Percentiles rank a stretch among this genome's conserved stretches.
phyloP scores from a whole-genome alignment of 2,329 filamentous ascomycete species.

The Ophiostoma sp. region DNA sequence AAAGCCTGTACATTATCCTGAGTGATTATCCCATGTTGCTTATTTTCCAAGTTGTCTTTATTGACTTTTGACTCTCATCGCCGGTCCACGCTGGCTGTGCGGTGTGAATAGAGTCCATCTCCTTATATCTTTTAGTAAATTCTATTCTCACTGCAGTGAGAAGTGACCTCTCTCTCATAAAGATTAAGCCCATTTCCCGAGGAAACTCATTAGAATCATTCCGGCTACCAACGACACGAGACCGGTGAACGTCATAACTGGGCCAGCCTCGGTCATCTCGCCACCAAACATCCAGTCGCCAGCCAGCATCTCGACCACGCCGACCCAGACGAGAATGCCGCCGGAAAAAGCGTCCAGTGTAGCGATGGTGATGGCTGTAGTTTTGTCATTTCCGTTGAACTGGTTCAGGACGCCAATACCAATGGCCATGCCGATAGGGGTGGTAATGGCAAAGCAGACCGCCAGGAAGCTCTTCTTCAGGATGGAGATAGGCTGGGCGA shows the following conservation, averaged over 20 bases:
- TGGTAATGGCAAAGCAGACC: constrained; percentile 1
- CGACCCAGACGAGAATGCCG: constrained; percentile 7
- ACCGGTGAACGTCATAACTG: not conserved
- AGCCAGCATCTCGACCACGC: constrained; percentile 10
- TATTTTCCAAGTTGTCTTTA: too few relatives aligned
- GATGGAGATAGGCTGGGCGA: not conserved
- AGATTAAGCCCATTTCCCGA: not conserved
- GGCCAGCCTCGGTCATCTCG: not conserved
- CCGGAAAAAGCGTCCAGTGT: not conserved
- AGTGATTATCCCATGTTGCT: too few relatives aligned
- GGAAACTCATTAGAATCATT: not conserved
- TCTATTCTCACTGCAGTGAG: too few relatives aligned
- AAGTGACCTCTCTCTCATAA: too few relatives aligned
- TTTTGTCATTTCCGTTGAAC: constrained; percentile 5
- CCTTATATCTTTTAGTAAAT: too few relatives aligned
- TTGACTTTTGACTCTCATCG: too few relatives aligned
- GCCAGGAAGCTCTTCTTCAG: not conserved
- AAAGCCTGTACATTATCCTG: too few relatives aligned
- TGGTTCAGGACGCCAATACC: not conserved
- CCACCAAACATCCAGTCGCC: not conserved
- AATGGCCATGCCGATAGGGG: constrained; percentile 4
- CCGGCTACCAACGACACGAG: not conserved
- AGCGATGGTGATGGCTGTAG: not conserved
- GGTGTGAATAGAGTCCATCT: too few relatives aligned
- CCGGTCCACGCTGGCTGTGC: too few relatives aligned